Percentiles rank a stretch among this genome's conserved stretches.
Evolutionary conservation across 2,329 filamentous ascomycete species (phyloP).

Genomic region (Nemania serpens): DNA sequence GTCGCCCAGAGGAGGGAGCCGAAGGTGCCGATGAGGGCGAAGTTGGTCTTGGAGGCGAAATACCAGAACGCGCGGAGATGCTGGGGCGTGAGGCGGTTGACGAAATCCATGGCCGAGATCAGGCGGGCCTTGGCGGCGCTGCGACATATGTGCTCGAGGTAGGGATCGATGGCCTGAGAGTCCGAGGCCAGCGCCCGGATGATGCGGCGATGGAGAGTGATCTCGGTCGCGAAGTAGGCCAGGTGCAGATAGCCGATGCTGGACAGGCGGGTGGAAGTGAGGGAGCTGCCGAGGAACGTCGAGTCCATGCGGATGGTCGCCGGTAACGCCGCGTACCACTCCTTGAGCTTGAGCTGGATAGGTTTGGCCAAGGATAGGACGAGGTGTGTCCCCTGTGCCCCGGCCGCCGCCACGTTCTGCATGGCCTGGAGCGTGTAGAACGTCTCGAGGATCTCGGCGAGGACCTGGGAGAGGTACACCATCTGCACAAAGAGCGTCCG

Average conservation of each 20-base stretch:
- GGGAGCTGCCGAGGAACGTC: conserved; percentile 50
- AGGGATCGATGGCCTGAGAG: conserved; percentile 65
- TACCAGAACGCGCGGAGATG: conserved; percentile 95
- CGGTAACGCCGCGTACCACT: conserved; percentile 79
- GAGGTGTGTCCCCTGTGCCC: conserved; percentile 70
- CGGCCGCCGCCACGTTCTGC: conserved; percentile 68
- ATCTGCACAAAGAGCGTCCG: conserved; percentile 75
- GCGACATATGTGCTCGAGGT: conserved; percentile 89
- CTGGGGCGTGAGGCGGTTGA: conserved; percentile 84
- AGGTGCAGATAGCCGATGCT: conserved; percentile 82
- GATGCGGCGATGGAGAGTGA: conserved; percentile 88
- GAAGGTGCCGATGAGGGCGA: conserved; percentile 93
- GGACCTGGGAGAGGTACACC: conserved; percentile 74
- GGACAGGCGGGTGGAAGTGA: conserved; percentile 53
- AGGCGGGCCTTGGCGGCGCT: conserved; percentile 91
- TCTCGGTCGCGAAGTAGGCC: conserved; percentile 92
- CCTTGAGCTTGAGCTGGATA: conserved; percentile 79
- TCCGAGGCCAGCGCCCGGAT: conserved; percentile 73
- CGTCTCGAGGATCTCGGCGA: conserved; percentile 79
- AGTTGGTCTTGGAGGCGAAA: conserved; percentile 85
- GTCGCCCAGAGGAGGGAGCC: conserved; percentile 89
- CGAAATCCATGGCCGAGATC: conserved; percentile 96
- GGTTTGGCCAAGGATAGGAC: conserved; percentile 78
- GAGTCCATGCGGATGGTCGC: conserved; percentile 67
- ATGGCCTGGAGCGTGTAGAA: conserved; percentile 83